Evolutionary conservation across 2,329 filamentous ascomycete species (phyloP).

Genomic region (Aspergillus latus): DNA sequence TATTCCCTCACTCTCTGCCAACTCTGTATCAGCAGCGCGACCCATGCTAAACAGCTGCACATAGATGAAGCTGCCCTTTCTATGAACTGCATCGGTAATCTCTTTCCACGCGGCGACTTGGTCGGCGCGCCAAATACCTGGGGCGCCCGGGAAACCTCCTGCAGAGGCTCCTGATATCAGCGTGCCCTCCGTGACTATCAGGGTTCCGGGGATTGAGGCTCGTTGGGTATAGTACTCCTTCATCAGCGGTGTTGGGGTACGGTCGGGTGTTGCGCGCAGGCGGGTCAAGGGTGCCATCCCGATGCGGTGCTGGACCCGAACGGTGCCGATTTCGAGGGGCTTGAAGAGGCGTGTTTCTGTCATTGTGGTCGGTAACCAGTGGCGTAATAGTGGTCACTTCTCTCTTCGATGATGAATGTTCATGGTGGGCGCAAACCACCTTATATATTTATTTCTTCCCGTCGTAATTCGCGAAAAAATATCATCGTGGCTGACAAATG

Average conservation of each 20-base stretch:
- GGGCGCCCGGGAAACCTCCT: constrained; percentile 53
- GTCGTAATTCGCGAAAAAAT: neutral
- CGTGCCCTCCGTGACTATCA: constrained; percentile 61
- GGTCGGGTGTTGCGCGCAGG: constrained; percentile 52
- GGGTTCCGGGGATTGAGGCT: constrained; percentile 52
- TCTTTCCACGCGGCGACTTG: constrained; percentile 62
- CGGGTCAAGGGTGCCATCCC: constrained; percentile 60
- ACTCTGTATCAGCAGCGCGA: constrained; percentile 49
- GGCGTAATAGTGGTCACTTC: too few species aligned
- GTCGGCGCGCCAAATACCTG: constrained; percentile 58
- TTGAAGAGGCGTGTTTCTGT: constrained; percentile 25
- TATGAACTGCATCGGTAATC: constrained; percentile 63
- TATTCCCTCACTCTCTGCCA: constrained; percentile 19
- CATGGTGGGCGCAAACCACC: too few species aligned
- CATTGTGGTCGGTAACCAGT: neutral
- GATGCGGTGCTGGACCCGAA: constrained; percentile 48
- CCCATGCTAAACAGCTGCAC: constrained; percentile 64
- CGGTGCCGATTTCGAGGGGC: constrained; percentile 46
- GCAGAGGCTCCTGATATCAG: constrained; percentile 47
- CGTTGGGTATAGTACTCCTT: constrained; percentile 57
- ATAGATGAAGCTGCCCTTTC: constrained; percentile 61
- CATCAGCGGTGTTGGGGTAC: constrained; percentile 47
- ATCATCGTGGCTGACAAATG: too few species aligned
- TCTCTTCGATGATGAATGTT: neutral
- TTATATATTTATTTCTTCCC: too few species aligned